Base-by-base conservation (phyloP, 2,329 filamentous ascomycete species). In the Beauveria rudraprayagi region DNA sequence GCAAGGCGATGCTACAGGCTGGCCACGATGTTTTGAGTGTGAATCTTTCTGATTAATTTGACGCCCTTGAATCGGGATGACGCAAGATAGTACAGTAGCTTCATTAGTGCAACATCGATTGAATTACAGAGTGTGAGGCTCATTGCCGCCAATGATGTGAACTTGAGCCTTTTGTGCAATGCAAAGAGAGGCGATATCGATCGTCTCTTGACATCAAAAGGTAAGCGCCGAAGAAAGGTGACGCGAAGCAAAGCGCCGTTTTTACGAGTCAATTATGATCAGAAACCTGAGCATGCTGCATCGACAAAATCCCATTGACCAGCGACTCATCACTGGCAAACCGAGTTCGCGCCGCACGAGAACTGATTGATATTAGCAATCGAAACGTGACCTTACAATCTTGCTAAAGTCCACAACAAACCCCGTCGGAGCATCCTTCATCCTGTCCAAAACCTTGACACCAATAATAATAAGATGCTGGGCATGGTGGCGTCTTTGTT, bases 1-100 rank as follows among this genome's bases (percentile, higher is more conserved):
- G 77, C 59, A 97, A 96, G 84, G 85, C 78, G 64, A 83, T 96
- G 70, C 76, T 97, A 53, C 75, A 88, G 70, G 81, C 79, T 56
- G 89, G 88, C 0, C 65, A 80, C 48, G 81, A 85, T 63, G 73
- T 84, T 7, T 64, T 82, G 65, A 77, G 70, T 48, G 64, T 80
- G 17, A 76, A 75, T 1, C 66, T 70, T 2, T 72, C 74, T 3
- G 71, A 74, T 65, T 68, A 61, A 34, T 11, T 2, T 26, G 9
- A 7, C 9, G 30, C 3, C 11, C 34, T 37, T 37, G 34, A 37
- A 16, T 37, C 14, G 34, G 19, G 7, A 30, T 55, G 11, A 44
- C 9, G 26, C 24, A 43, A 44, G 14, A 6, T 19, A 22, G 9
- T 19, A 9, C 2, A 8, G 9, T 30, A 26, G 11, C 19, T 30